Conservation (phyloP, 1,284 basidiomycete genomes). For the Cutaneotrichosporon curvatum region DNA sequence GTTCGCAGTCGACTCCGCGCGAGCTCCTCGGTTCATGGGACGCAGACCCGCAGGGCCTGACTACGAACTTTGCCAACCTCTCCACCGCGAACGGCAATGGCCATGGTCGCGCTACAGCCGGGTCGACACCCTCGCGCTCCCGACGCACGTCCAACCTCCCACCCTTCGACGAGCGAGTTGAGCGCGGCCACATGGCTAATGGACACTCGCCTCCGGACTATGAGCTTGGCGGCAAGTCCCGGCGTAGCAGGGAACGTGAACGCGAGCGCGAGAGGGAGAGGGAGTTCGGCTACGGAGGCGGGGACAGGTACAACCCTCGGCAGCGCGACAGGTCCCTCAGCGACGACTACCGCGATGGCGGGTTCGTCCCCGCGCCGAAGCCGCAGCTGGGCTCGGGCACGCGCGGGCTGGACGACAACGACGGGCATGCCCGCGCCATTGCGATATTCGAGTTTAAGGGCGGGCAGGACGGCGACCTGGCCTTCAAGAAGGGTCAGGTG, state of each 20-base stretch:
- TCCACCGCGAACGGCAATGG: not conserved
- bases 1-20: not conserved
- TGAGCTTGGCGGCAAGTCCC: too few relatives aligned
- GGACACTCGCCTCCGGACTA: too few relatives aligned
- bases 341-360: too few relatives aligned
- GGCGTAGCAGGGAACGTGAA: not conserved
- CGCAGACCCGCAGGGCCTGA: constrained; percentile 27
- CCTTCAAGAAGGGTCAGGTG: constrained; percentile 75
- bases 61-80: constrained; percentile 25
- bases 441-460: constrained; percentile 71
- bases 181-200: too few relatives aligned
- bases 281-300: not conserved
- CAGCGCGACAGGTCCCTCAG: not conserved
- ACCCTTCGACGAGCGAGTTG: too few relatives aligned
- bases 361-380: not conserved
- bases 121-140: not conserved
- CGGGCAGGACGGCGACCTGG: constrained; percentile 70
- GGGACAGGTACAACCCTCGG: not conserved
- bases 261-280: constrained; percentile 1
- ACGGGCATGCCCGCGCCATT: constrained; percentile 58
- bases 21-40: constrained; percentile 37
- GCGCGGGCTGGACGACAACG: constrained; percentile 21
- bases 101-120: not conserved
- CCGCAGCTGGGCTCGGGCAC: constrained; percentile 7
- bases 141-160: too few relatives aligned